phyloP scores from a whole-genome alignment of 345 rosid species.

The Eucalyptus cladocalyx region DNA sequence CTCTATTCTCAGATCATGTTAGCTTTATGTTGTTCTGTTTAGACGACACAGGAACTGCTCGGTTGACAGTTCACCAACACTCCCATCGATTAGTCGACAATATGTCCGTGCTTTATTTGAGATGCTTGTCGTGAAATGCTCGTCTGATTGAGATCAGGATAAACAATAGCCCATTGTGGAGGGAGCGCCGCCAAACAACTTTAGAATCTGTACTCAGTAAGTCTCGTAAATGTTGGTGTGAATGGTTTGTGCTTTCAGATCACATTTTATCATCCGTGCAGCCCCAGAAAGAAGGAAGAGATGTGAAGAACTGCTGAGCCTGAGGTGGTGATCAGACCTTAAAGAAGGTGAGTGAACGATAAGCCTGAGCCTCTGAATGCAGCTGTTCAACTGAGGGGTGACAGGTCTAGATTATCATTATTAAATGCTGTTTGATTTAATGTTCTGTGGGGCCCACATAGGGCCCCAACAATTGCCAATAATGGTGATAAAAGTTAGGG shows the following conservation, averaged over 20 bases:
- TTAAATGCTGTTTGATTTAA: slow-evolving; percentile 5
- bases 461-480: slow-evolving; percentile 23
- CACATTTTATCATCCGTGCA: not conserved
- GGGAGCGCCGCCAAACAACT: not conserved
- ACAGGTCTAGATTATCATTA: slow-evolving; percentile 7
- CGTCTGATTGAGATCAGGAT: not conserved
- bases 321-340: not conserved
- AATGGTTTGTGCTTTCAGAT: not conserved
- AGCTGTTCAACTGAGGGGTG: slow-evolving; percentile 21
- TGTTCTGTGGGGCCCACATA: slow-evolving; percentile 9
- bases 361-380: slow-evolving; percentile 13
- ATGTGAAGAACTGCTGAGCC: not conserved
- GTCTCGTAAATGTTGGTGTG: not conserved
- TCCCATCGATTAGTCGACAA: slow-evolving; percentile 2
- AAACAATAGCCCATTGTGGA: not conserved
- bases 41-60: not conserved
- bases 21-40: not conserved
- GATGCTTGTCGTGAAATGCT: slow-evolving; percentile 1
- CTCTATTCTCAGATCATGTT: slow-evolving; percentile 15
- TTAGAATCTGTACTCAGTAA: not conserved
- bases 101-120: not conserved
- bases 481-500: slow-evolving; percentile 19
- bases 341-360: slow-evolving; percentile 6
- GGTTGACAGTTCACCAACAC: slow-evolving; percentile 7
- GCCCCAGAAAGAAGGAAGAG: not conserved